These are phyloP conservation scores for Entamoeba dispar DNA, from an alignment of 208 protist genomes.

Conservation along the genomic window DNA sequence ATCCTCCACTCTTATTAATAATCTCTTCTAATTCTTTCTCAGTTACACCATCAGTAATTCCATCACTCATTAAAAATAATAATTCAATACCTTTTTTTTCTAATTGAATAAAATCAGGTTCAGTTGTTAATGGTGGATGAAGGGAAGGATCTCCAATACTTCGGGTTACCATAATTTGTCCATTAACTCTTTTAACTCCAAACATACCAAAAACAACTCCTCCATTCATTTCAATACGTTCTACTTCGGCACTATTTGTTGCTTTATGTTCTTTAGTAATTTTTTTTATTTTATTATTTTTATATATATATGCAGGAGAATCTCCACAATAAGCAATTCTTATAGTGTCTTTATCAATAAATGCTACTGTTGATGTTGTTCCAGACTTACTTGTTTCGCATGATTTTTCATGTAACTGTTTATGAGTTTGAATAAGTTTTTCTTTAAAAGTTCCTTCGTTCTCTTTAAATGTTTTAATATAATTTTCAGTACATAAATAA, in stretches of 20 bases:
- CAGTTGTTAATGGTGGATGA: not conserved
- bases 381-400: not conserved
- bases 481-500: no score
- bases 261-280: not conserved
- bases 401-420: no score
- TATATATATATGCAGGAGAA: not conserved
- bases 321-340: not conserved
- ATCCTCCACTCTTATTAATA: not conserved
- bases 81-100: not conserved
- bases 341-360: not conserved
- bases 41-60: not conserved
- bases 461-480: no score
- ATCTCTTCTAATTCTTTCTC: not conserved
- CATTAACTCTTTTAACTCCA: not conserved
- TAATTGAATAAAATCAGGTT: not conserved
- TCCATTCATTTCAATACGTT: not conserved
- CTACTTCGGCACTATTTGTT: not conserved
- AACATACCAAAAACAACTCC: not conserved
- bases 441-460: no score
- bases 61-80: not conserved
- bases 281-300: not conserved
- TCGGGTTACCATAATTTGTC: not conserved
- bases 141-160: not conserved
- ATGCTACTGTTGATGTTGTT: not conserved
- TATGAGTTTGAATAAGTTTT: no score